These are phyloP conservation scores for Ustilago xerochloae DNA, from an alignment of 1,284 basidiomycete species.

Conservation along the genomic window DNA sequence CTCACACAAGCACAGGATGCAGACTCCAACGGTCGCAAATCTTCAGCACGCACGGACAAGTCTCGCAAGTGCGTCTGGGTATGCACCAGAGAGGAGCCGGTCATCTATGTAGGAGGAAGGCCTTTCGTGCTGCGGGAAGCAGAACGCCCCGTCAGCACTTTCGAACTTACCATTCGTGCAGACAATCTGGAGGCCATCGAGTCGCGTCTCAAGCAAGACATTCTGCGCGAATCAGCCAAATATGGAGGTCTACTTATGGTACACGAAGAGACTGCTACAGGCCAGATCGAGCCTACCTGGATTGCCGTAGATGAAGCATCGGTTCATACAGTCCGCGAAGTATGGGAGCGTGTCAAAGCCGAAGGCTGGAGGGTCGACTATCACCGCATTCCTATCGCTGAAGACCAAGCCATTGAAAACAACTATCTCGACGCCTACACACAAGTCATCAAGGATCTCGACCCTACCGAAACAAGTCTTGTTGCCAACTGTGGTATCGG, in stretches of 20 bases:
- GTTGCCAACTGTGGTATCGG: constrained; percentile 99
- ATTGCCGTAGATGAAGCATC: constrained; percentile 86
- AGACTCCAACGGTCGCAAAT: background rate
- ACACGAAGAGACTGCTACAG: constrained; percentile 77
- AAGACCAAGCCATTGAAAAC: constrained; percentile 66
- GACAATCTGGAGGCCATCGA: constrained; percentile 97
- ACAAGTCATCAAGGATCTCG: constrained; percentile 81
- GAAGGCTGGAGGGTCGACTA: constrained; percentile 84
- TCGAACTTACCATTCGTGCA: constrained; percentile 88
- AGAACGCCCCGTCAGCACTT: constrained; percentile 81
- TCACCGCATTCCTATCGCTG: constrained; percentile 86
- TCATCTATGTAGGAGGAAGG: constrained; percentile 91
- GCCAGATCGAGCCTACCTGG: constrained; percentile 82
- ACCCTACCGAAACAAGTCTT: constrained; percentile 83
- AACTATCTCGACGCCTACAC: constrained; percentile 85
- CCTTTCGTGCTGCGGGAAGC: constrained; percentile 97
- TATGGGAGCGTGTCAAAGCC: constrained; percentile 76
- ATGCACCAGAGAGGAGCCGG: constrained; percentile 80
- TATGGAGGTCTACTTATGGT: constrained; percentile 92
- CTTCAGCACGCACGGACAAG: constrained; percentile 24
- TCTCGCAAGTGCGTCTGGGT: constrained; percentile 70
- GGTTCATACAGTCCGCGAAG: constrained; percentile 86
- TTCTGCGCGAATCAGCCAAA: constrained; percentile 86
- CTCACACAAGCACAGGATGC: background rate
- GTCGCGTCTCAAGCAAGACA: constrained; percentile 84